Base-by-base conservation (phyloP, 306 rosid species). In the Prunus mume region DNA sequence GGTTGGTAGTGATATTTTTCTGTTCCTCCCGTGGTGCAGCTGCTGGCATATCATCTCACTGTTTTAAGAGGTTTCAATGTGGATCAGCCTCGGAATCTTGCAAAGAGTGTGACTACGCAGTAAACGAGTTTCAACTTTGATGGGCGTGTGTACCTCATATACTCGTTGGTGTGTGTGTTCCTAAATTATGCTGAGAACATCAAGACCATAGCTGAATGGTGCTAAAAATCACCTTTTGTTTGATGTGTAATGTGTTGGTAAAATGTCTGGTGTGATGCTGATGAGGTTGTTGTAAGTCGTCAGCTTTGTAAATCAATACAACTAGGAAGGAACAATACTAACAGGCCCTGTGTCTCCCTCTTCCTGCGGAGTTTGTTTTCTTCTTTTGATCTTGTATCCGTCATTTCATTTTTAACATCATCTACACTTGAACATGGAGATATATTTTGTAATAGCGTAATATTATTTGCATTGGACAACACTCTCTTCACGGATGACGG, bases 81-180 rank as follows among this genome's bases (percentile, higher is more conserved):
- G n/a, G 99, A 95, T 75, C 99, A 92, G 85, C 99, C 97, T 62
- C 93, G 97, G 71, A 95, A 95, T 89, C 97, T 95, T 25, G 99
- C 99, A 6, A 95, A 95, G 91, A 95, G 99, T 80, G 99, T 95
- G 61, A 95, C 97, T 3, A 95, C 99, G 0, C 87, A 87, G 76
- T 92, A 84, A 79, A 41, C 52, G 49, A 65, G 55, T 82, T 27
- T 13, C 27, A 3, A 38, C 9, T 38, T 76, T 12, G 5, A 2
- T 20, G 2, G 65, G 52, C 52, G 8, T 30, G 8, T 30, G 56
- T 14, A 51, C 65, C 66, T 58, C 71, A 47, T 28, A 67, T 68
- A 65, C 75, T 6, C 49, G 19, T 2, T 52, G 18, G 51, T 69
- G 38, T 65, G 27, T 72, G 57, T 20, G 62, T 55, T 12, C 54